These are phyloP conservation scores for Umbellularia californica DNA, from an alignment of 164 flowering plant genomes.

Conservation along the genomic window DNA sequence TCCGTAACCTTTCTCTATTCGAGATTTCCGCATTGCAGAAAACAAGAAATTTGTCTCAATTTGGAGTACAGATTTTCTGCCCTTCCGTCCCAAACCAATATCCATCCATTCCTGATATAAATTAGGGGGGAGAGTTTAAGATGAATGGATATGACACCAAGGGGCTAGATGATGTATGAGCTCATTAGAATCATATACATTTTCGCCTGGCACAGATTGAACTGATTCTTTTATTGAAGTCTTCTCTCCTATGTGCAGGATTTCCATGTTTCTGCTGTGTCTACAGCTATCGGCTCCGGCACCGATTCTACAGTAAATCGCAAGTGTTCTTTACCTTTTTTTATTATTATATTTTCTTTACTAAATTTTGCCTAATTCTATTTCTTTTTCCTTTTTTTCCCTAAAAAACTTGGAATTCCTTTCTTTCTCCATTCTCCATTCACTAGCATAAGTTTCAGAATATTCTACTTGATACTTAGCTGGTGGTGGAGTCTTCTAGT, in stretches of 20 bases:
- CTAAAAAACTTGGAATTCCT: neutral
- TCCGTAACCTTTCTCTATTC: neutral
- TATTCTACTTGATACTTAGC: neutral
- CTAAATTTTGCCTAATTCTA: neutral
- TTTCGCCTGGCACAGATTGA: neutral
- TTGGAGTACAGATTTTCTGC: neutral
- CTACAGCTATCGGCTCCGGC: conserved; percentile 2
- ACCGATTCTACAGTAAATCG: conserved; percentile 6
- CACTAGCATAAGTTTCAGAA: neutral
- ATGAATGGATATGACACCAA: neutral
- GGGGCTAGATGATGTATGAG: neutral
- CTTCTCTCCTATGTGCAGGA: conserved; percentile 7
- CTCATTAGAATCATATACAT: neutral
- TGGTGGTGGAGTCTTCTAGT: neutral
- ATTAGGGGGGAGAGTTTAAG: neutral
- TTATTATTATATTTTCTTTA: neutral
- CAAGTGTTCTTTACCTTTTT: conserved; percentile 7
- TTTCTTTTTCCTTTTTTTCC: neutral
- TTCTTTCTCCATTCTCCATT: neutral
- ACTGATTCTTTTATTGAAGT: neutral
- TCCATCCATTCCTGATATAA: neutral
- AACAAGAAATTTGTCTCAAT: neutral
- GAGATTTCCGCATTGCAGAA: neutral
- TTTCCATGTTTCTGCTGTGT: neutral
- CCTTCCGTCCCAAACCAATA: neutral